Evolutionary conservation across 106 monocot species (phyloP), one percentile per base, ranked within the genome.

Genomic region (Dendrobium huoshanense): DNA sequence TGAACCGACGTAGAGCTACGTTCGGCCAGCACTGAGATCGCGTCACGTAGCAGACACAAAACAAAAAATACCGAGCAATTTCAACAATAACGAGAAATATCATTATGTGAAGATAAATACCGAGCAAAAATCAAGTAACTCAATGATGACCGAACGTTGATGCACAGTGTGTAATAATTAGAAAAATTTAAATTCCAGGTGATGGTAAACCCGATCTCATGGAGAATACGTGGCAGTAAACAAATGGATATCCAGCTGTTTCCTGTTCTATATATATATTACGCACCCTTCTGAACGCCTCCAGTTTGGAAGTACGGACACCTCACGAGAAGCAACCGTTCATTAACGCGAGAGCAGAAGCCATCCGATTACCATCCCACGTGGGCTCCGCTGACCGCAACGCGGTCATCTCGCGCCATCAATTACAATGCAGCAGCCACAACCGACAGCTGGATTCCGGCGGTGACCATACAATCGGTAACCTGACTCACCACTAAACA

Each of bases 331-430:
- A 37, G 33, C 29, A 37, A 9, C 70, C 33, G 16, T 70, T 70
- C 70, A 70, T 33, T 70, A 70, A 33, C 70, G 13, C 70, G 10
- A 11, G 37, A 37, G 37, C 37, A 37, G 31, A 31, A 31, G 37
- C 37, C 11, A 15, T 16, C 70, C 29, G 16, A 33, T 37, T 15
- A 70, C 70, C 9, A 17, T 19, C n/a, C 61, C 70, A 70, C 70
- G 70, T 70, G 70, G 70, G 70, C 70, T 70, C 29, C 61, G 61
- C 22, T 61, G 22, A 61, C 61, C 61, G 22, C 67, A 67, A 9
- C 67, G 27, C 22, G 65, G 27, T 65, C 33, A 33, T 15, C 70
- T 16, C 13, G 13, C 70, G 13, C 70, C 29, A 70, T 70, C 70
- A 33, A 70, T 33, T 70, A 1, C 70, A 74, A 17, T 74, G 20